Evolutionary conservation across 2,329 filamentous ascomycete species (phyloP).

Genomic region (Zalaria sp.): DNA sequence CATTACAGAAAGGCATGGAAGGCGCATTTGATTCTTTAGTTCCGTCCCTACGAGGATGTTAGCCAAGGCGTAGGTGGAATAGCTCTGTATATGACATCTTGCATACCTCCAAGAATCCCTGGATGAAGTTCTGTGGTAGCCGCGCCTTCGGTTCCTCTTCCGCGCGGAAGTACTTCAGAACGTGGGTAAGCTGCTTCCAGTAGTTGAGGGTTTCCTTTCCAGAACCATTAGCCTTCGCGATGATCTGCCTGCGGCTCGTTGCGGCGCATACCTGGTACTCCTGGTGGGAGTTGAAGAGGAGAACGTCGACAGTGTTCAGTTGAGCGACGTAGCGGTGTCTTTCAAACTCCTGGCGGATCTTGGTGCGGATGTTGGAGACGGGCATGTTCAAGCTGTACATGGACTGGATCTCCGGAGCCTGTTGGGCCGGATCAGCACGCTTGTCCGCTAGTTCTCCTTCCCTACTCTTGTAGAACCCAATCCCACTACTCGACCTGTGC

Average conservation of each 20-base stretch:
- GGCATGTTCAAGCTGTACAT: constrained; percentile 94
- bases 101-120: constrained; percentile 83
- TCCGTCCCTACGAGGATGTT: constrained; percentile 19
- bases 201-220: constrained; percentile 91
- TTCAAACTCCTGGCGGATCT: constrained; percentile 95
- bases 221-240: not conserved
- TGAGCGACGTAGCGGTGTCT: constrained; percentile 87
- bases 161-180: constrained; percentile 91
- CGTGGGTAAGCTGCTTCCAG: constrained; percentile 93
- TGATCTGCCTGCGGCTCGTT: not conserved
- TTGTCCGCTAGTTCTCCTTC: not conserved
- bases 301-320: constrained; percentile 72
- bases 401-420: constrained; percentile 93
- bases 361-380: constrained; percentile 74
- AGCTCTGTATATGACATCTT: not conserved
- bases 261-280: constrained; percentile 70
- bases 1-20: constrained; percentile 6
- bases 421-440: constrained; percentile 7
- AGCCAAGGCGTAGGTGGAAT: not conserved
- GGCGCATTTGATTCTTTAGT: constrained; percentile 13
- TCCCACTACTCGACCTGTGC: not conserved
- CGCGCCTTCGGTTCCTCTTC: constrained; percentile 66
- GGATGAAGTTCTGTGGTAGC: constrained; percentile 82
- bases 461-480: too few species aligned
- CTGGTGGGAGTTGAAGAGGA: constrained; percentile 79